Base-by-base conservation (phyloP, 495 filamentous ascomycete genomes). In the Trichoderma parareesei region DNA sequence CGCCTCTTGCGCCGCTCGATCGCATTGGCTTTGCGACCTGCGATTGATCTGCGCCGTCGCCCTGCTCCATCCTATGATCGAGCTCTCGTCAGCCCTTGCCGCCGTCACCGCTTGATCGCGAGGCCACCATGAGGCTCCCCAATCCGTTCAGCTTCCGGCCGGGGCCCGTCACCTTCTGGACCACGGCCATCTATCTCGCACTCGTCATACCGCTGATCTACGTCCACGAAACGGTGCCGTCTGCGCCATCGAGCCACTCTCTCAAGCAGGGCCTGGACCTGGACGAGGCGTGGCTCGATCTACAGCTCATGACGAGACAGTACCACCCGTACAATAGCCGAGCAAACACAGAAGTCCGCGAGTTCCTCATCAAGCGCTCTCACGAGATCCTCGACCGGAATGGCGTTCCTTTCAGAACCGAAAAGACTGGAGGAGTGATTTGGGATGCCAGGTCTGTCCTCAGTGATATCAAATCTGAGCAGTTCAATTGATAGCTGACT, bases 251-350 rank as follows among this genome's bases (percentile, higher is more conserved):
- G n/a, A 81, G 82, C 53, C 78, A 77, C 44, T 76, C 76, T n/a
- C 78, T 80, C 27, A 72, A 82, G 46, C 75, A 75, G 43, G 90
- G 89, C 35, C 76, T 93, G 61, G 88, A 96, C 68, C 76, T 97
- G 18, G 85, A 86, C 37, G 85, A 92, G 77, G 93, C 93, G 33
- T 98, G 93, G 93, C 74, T 80, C 16, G 93, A 98, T 71, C 82
- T 98, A 20, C 84, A 90, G 42, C 75, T 76, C 44, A 75, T 98
- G 18, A 92, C 86, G n/a, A 80, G 77, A 63, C 83, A 82, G 0
- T 96, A 89, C 70, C 94, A 95, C 70, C 94, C 93, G 0, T 95
- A 90, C 74, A 98, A 97, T 75, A 91, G 87, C 41, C 86, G 79
- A 43, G 79, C 82, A 65, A 98, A 97, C 70, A 94, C 96, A 67